Percentiles rank a stretch among this genome's conserved stretches.
Evolutionary conservation across 192 early-diverging fungal species (phyloP).

Genomic region (Chytriomyces sp.): DNA sequence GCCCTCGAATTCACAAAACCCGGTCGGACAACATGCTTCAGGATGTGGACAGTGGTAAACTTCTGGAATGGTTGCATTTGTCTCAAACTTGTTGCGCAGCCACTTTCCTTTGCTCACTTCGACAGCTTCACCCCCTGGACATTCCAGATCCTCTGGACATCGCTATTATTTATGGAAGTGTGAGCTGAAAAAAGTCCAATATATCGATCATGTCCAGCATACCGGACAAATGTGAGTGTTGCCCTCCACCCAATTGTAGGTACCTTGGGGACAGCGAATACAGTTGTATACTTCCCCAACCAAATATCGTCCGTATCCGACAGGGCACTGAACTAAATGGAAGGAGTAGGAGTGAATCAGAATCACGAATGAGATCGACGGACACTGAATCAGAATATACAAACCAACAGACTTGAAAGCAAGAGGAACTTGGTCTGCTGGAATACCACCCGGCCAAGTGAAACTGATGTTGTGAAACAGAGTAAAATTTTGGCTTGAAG

Average conservation of each 20-base stretch:
- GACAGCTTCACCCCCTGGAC: constrained; percentile 7
- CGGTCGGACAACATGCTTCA: constrained; percentile 18
- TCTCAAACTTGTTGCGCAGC: neutral
- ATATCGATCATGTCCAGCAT: neutral
- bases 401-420: neutral
- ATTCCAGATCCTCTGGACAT: neutral
- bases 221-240: neutral
- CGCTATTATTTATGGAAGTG: neutral
- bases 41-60: constrained; percentile 13
- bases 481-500: neutral
- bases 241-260: neutral
- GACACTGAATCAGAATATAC: too few relatives aligned
- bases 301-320: neutral
- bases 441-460: neutral
- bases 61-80: neutral
- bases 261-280: neutral
- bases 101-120: constrained; percentile 2
- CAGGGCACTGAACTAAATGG: neutral
- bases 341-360: too few relatives aligned
- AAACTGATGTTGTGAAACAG: neutral
- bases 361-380: too few relatives aligned
- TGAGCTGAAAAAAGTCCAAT: neutral
- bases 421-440: neutral
- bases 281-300: neutral
- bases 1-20: neutral